Evolutionary conservation across 805 yeast species (phyloP), one percentile per base, ranked within the genome.

Genomic region (Kuraishia piskuri): DNA sequence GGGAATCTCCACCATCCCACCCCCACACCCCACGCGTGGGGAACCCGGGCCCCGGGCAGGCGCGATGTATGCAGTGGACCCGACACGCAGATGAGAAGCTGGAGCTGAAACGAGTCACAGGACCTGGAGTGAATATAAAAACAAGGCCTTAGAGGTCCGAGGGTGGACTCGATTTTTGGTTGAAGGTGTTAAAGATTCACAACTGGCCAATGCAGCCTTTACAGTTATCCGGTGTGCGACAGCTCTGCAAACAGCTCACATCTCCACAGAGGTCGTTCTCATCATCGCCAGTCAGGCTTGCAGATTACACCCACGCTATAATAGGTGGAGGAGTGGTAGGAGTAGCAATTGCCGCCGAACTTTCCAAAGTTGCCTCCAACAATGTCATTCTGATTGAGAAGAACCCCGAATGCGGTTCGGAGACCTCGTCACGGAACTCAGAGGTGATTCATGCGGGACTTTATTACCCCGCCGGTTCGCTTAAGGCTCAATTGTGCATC

Each of bases 381-480:
- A 69, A 69, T 3, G 90, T 90, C 0, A 65, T 87, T 1, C 63
- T 91, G 9, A 65, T 90, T 1, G 97, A 90, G 60, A 82, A 86
- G 61, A 81, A 90, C 64, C 65, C 68, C 1, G 72, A 73, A 37
- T 64, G 82, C 50, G 97, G 96, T 1, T 77, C 79, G 58, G 97
- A 90, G 61, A 89, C 96, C 0, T 85, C 95, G 5, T 78, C 92
- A n/a, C 73, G 97, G 52, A 90, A 90, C 71, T 87, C 96, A 1
- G 97, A 91, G 63, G 97, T 91, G 23, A 85, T 90, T 22, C 97
- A 90, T 68, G 96, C 96, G 0, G 97, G 96, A 0, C 61, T 90
- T 6, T 91, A 91, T 64, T 86, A 88, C 61, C 95, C 96, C 0
- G 68, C 72, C 9, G 78, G 79, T 54, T 76, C 86, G 2, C 71